phyloP scores from a whole-genome alignment of 352 stramenopile genomes.

The Aphanomyces invadans region DNA sequence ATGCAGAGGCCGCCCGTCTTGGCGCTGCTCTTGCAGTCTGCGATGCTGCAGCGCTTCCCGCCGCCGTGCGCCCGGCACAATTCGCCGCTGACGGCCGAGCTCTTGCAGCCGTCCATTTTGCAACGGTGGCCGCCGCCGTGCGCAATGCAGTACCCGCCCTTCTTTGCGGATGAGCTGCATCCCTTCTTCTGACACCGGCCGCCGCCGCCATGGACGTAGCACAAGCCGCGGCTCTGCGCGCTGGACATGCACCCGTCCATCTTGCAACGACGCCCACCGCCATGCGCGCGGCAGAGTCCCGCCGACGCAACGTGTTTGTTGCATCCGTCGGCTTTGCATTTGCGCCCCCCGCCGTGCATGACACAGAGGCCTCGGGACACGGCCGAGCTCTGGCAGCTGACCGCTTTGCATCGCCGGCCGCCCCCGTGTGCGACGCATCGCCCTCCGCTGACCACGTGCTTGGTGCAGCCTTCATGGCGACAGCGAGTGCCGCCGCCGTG shows the following conservation, averaged over 20 bases:
- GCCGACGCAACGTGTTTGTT: constrained; percentile 70
- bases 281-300: constrained; percentile 73
- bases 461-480: constrained; percentile 36
- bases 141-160: constrained; percentile 75
- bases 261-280: constrained; percentile 69
- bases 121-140: constrained; percentile 79
- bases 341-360: constrained; percentile 58
- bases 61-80: constrained; percentile 77
- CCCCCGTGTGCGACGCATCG: constrained; percentile 61
- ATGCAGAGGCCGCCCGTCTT: constrained; percentile 82
- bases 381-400: constrained; percentile 40
- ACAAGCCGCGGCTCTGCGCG: constrained; percentile 70
- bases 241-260: constrained; percentile 67
- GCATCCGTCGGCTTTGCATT: constrained; percentile 57
- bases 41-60: constrained; percentile 62
- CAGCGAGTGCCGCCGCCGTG: constrained; percentile 61
- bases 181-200: constrained; percentile 61
- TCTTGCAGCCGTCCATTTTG: constrained; percentile 58
- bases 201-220: constrained; percentile 76
- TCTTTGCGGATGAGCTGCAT: constrained; percentile 77
- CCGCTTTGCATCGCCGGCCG: constrained; percentile 39
- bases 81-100: constrained; percentile 67
- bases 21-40: constrained; percentile 65
- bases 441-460: constrained; percentile 58
- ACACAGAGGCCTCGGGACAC: constrained; percentile 56